These are phyloP conservation scores for Panus rudis DNA, from an alignment of 768 basidiomycete species.

Conservation along the genomic window DNA sequence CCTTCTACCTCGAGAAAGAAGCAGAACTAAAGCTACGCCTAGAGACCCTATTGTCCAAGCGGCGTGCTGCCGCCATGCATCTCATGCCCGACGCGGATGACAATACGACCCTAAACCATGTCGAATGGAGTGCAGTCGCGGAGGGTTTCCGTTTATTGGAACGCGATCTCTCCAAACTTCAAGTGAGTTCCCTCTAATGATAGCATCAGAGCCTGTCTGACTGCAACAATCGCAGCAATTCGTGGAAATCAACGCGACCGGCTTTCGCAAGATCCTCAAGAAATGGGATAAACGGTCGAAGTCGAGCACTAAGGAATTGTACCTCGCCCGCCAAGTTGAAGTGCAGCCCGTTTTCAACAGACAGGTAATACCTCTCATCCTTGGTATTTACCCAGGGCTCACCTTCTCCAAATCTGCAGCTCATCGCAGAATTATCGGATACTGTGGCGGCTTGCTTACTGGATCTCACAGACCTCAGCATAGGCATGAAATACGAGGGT, in stretches of 20 bases:
- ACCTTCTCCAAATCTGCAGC: slow-evolving; percentile 34
- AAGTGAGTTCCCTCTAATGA: slow-evolving; percentile 43
- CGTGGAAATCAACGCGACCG: slow-evolving; percentile 94
- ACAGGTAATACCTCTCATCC: slow-evolving; percentile 47
- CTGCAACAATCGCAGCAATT: slow-evolving; percentile 59
- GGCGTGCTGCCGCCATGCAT: slow-evolving; percentile 73
- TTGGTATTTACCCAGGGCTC: not conserved
- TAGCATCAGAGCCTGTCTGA: slow-evolving; percentile 8
- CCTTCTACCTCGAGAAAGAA: slow-evolving; percentile 96
- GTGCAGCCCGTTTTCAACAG: slow-evolving; percentile 98
- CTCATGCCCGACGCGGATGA: slow-evolving; percentile 66
- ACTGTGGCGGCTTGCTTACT: slow-evolving; percentile 80
- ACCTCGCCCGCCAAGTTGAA: slow-evolving; percentile 93
- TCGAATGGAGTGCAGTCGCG: slow-evolving; percentile 93
- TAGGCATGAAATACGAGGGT: slow-evolving; percentile 73
- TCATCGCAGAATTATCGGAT: slow-evolving; percentile 92
- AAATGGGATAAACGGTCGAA: slow-evolving; percentile 98
- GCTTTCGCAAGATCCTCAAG: slow-evolving; percentile 95
- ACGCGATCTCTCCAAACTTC: slow-evolving; percentile 89
- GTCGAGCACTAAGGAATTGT: slow-evolving; percentile 93
- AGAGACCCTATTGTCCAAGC: slow-evolving; percentile 88
- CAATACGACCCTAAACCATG: slow-evolving; percentile 49
- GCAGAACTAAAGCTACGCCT: slow-evolving; percentile 89
- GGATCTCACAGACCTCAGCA: slow-evolving; percentile 70
- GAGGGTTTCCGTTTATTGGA: slow-evolving; percentile 95